A percentile compares a stretch with the other conserved stretches of the same genome.
Evolutionary conservation across 257 asterid genomes (phyloP).

Genomic region (Solanum piurae): DNA sequence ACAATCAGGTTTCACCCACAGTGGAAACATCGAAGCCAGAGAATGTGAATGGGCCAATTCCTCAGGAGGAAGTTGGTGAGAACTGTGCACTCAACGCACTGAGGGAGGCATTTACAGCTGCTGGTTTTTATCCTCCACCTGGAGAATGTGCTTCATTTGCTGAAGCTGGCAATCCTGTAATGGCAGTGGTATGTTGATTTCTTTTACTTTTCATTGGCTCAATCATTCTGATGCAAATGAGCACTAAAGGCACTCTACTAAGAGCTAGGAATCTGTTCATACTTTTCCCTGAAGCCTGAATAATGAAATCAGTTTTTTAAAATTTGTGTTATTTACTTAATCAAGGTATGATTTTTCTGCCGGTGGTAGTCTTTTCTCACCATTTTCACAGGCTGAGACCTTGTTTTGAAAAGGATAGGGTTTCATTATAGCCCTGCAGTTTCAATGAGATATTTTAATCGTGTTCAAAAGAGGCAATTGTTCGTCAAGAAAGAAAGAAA

Average conservation of each 20-base stretch:
- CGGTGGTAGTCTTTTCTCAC: background rate
- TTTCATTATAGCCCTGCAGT: background rate
- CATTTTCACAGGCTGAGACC: background rate
- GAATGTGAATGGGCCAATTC: conserved; percentile 32
- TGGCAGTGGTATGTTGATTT: conserved; percentile 68
- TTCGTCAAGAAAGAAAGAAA: background rate
- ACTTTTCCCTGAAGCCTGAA: background rate
- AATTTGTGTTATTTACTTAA: background rate
- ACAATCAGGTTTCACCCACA: conserved; percentile 41
- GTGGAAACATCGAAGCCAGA: conserved; percentile 50
- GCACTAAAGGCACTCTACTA: background rate
- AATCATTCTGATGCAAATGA: background rate
- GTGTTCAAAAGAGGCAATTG: background rate
- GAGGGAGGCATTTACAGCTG: conserved; percentile 83
- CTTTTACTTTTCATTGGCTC: background rate
- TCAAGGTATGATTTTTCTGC: background rate
- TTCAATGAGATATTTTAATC: background rate
- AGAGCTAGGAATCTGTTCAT: background rate
- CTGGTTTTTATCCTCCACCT: conserved; percentile 59
- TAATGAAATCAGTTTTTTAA: background rate
- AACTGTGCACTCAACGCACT: conserved; percentile 63
- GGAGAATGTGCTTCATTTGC: conserved; percentile 62
- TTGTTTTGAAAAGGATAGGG: background rate
- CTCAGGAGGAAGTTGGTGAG: conserved; percentile 28
- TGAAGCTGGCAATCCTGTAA: conserved; percentile 87